Evolutionary conservation across 371 early-diverging fungal genomes (phyloP), one percentile per base, ranked within the genome.

Genomic region (Mortierella sp.): DNA sequence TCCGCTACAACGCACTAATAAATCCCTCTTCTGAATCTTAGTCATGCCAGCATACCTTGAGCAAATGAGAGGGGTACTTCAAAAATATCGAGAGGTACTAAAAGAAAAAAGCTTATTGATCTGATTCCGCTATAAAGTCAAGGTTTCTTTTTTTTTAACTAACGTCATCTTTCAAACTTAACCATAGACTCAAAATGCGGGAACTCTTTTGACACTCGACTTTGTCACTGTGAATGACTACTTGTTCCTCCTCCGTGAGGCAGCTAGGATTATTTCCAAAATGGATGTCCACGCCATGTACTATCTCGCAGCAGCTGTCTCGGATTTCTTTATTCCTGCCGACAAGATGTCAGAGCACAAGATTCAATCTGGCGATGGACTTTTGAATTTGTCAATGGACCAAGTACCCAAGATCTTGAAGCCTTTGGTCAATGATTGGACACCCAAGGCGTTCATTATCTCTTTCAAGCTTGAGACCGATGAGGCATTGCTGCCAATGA

Each of bases 381-480:
- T 87, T 13, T 83, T 99, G 68, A 92, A 91, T 0, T 84, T 99
- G 60, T 88, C 88, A 5, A 87, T 99, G 83, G 97, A 97, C 66
- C 96, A 96, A 78, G 99, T 99, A 0, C 99, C 99, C 57, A 99
- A 99, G 73, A 92, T 98, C 62, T 86, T 99, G 55, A 91, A 93
- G 40, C 97, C 97, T 0, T 83, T 99, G 19, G 98, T 97, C 19
- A 92, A 91, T 59, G 89, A 93, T 54, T 99, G 98, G 99, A 96
- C 95, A 0, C 86, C 91, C 8, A 72, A 86, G 23, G 95, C 95
- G 0, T 93, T 94, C 68, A 93, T 97, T 64, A 94, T 99, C 10
- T 98, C 98, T 3, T 99, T 99, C 87, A 99, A 99, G 91, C 85
- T 99, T 8, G 99, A 99, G 74, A 99, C 99, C 0, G 99, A 99